Conservation (phyloP, 371 early-diverging fungal species). For the Nematocida ausubeli region DNA sequence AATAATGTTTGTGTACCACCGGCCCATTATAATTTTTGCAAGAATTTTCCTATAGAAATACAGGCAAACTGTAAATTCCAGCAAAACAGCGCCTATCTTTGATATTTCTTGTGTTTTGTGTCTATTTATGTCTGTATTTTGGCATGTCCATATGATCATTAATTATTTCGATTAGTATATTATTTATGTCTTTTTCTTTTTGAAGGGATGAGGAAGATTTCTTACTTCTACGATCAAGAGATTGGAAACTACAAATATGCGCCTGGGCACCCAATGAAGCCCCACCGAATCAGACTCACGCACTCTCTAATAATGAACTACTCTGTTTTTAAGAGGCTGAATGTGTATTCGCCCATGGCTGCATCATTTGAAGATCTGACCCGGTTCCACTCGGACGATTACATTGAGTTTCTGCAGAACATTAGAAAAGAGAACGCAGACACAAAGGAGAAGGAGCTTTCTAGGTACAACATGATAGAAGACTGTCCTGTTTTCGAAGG, state of each 20-base stretch:
- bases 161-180: not conserved
- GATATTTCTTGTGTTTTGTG: too few species aligned
- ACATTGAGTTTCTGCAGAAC: conserved; percentile 87
- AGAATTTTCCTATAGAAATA: not conserved
- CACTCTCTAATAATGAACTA: conserved; percentile 90
- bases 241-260: conserved; percentile 83
- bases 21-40: conserved; percentile 43
- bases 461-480: conserved; percentile 75
- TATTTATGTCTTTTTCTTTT: conserved; percentile 43
- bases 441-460: conserved; percentile 74
- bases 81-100: too few species aligned
- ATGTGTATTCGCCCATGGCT: conserved; percentile 74
- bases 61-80: too few species aligned
- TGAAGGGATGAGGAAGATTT: conserved; percentile 56
- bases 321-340: conserved; percentile 86
- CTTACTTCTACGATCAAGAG: conserved; percentile 67
- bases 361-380: conserved; percentile 87
- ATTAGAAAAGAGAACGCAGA: conserved; percentile 86
- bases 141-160: too few species aligned
- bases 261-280: conserved; percentile 89
- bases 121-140: too few species aligned
- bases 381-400: conserved; percentile 95
- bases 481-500: conserved; percentile 95
- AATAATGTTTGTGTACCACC: conserved; percentile 49
- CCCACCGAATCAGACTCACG: conserved; percentile 90